Evolutionary conservation across 2,329 filamentous ascomycete genomes (phyloP), one percentile per base, ranked within the genome.

Genomic region (Orbilia oligospora): DNA sequence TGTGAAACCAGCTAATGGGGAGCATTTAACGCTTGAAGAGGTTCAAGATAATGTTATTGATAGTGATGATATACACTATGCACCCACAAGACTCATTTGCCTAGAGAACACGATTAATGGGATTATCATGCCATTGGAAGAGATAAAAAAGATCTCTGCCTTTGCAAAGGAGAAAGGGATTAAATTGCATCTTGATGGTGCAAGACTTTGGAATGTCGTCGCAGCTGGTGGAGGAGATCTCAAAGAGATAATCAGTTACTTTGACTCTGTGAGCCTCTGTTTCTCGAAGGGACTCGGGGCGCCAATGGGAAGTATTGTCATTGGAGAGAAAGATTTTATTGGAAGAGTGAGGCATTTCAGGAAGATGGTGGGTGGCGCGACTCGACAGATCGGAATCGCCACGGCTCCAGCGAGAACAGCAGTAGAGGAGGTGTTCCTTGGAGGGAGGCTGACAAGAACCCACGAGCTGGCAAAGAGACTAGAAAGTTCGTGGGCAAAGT

Each of bases 281-380:
- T 87, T 88, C 81, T 87, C 86, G 76, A 89, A 89, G 82, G 86
- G 87, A 4, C 84, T 89, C 2, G 87, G 87, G 14, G 87, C 87
- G 0, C 87, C 87, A 0, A 85, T 88, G 73, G 87, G 87, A 14
- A 87, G 86, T 80, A 76, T 81, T 51, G 61, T 82, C 1, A 30
- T 81, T 16, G 81, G 80, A 1, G 58, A 72, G 18, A 76, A 80
- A 14, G 67, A 79, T 10, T 71, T 56, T 24, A 48, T 80, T 12
- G 61, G 69, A 3, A 75, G 75, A 12, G 81, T 72, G 14, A 67
- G 76, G 16, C 81, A 81, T 64, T 79, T 81, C 58, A 66, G 93
- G 71, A 97, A 97, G 86, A 89, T 89, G 27, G 90, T 97, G 80
- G 93, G 93, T 20, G 93, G 93, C 48, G 93, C 92, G 0, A 86